Percentiles rank a stretch among this genome's conserved stretches.
Conservation (phyloP, 2,329 filamentous ascomycete genomes). For the Colletotrichum simmondsii region DNA sequence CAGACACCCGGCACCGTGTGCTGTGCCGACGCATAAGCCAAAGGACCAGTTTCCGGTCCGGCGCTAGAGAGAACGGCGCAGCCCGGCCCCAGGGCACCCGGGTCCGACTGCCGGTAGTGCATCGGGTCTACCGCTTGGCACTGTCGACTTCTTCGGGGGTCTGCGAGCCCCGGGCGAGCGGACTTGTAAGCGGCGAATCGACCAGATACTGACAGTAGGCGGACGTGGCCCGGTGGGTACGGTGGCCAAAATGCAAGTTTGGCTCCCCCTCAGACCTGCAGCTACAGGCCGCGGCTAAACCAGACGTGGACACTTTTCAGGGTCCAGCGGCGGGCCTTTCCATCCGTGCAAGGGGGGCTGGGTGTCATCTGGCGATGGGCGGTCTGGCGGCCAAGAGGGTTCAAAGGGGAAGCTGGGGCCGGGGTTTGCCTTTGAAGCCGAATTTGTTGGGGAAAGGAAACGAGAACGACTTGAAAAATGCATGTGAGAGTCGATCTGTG, state of each 20-base stretch:
- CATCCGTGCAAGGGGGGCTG: slow-evolving; percentile 13
- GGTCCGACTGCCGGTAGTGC: not conserved
- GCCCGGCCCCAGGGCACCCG: not conserved
- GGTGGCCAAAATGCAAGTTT: slow-evolving; percentile 29
- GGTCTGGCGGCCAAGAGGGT: slow-evolving; percentile 34
- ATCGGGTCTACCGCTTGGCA: not conserved
- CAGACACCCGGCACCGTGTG: not conserved
- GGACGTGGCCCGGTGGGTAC: not conserved
- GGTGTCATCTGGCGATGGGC: slow-evolving; percentile 33
- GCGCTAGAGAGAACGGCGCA: not conserved
- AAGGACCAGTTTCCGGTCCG: not conserved
- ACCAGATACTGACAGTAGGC: not conserved
- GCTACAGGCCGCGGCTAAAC: slow-evolving; percentile 1
- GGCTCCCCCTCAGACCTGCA: slow-evolving; percentile 25
- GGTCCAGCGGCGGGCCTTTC: slow-evolving; percentile 27
- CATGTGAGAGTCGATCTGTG: slow-evolving; percentile 31
- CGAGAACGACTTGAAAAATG: not conserved
- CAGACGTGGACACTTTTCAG: slow-evolving; percentile 18
- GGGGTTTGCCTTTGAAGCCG: slow-evolving; percentile 25
- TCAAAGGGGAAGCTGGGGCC: slow-evolving; percentile 33
- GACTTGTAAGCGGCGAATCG: not conserved
- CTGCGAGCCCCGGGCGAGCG: slow-evolving; percentile 6
- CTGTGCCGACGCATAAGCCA: not conserved
- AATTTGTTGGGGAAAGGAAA: slow-evolving; percentile 33
- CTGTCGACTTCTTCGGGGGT: not conserved